Conservation (phyloP, 371 early-diverging fungal species). For the Mucor sp. region DNA sequence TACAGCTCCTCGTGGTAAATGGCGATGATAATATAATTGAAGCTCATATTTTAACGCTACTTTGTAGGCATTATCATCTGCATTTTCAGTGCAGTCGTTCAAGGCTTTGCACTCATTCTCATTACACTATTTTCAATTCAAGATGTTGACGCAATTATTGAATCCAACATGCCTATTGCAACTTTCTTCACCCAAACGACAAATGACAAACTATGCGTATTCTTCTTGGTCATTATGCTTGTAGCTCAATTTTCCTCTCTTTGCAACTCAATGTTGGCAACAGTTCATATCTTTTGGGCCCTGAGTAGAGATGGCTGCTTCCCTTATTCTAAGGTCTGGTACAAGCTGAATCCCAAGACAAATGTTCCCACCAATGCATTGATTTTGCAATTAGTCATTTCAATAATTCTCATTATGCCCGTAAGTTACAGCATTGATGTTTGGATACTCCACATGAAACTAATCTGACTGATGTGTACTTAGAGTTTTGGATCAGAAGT, state of each 20-base stretch:
- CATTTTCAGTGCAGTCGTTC: slow-evolving; percentile 35
- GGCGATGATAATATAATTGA: not conserved
- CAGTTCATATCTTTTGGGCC: slow-evolving; percentile 27
- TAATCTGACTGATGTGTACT: not conserved
- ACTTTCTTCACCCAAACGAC: slow-evolving; percentile 25
- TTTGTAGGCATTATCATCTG: slow-evolving; percentile 30
- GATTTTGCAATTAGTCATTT: slow-evolving; percentile 15
- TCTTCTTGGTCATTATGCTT: slow-evolving; percentile 31
- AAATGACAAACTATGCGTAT: slow-evolving; percentile 13
- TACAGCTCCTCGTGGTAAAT: slow-evolving; percentile 43
- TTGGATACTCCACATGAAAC: not conserved
- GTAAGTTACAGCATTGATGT: slow-evolving; percentile 12
- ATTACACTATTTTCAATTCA: slow-evolving; percentile 42
- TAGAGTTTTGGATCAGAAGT: slow-evolving; percentile 29
- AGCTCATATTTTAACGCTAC: not conserved
- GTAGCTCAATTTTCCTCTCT: slow-evolving; percentile 29
- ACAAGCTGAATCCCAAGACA: slow-evolving; percentile 14
- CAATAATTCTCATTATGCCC: slow-evolving; percentile 31
- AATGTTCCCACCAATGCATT: slow-evolving; percentile 25
- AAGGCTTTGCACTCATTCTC: slow-evolving; percentile 38
- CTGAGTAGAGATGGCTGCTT: slow-evolving; percentile 31
- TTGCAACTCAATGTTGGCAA: slow-evolving; percentile 25
- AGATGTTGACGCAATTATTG: slow-evolving; percentile 32
- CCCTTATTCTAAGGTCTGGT: slow-evolving; percentile 24
- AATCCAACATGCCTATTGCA: slow-evolving; percentile 21